phyloP scores from a whole-genome alignment of 2,329 filamentous ascomycete species.

The Xylariaceae sp. region DNA sequence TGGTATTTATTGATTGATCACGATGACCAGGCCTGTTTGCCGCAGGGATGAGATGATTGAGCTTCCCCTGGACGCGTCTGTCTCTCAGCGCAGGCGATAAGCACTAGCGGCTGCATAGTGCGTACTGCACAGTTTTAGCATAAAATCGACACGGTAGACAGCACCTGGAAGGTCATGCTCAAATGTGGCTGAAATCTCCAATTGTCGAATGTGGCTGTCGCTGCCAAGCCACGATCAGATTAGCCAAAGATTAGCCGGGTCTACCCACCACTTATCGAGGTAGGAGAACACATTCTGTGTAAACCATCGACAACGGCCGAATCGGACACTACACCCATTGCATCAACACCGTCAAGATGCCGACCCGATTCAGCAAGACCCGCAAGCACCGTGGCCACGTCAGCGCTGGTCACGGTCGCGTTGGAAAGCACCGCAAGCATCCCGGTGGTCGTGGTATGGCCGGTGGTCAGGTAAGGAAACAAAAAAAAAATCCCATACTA shows the following conservation, averaged over 20 bases:
- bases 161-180: no score
- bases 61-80: no score
- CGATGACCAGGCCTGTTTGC: not conserved
- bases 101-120: no score
- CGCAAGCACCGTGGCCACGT: conserved; percentile 75
- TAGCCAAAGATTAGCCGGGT: conserved; percentile 22
- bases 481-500: not conserved
- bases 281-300: conserved; percentile 4
- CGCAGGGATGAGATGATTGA: no score
- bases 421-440: conserved; percentile 98
- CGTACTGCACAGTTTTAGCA: no score
- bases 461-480: conserved; percentile 24
- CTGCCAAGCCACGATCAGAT: conserved; percentile 12
- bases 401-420: conserved; percentile 94
- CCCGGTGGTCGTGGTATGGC: conserved; percentile 80
- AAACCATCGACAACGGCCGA: conserved; percentile 16
- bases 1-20: not conserved
- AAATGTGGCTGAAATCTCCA: not conserved
- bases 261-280: conserved; percentile 13
- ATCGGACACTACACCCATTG: conserved; percentile 11
- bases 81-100: no score
- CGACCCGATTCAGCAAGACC: conserved; percentile 23
- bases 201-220: not conserved
- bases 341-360: conserved; percentile 20
- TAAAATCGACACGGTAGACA: no score